These are phyloP conservation scores for Dipteronia dyeriana DNA, from an alignment of 345 rosid genomes.

Conservation along the genomic window DNA sequence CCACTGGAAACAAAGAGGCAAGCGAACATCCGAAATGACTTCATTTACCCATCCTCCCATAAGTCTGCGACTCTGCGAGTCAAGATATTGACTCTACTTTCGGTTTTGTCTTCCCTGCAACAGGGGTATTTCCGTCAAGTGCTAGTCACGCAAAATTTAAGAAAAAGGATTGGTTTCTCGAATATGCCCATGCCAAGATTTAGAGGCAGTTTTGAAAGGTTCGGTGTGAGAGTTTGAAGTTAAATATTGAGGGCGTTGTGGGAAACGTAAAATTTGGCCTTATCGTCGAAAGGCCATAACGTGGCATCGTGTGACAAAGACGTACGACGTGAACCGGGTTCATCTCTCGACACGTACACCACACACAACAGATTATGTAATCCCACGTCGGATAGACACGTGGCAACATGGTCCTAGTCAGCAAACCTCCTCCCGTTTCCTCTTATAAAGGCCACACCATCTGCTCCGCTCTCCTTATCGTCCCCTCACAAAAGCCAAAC, in stretches of 20 bases:
- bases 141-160: background rate
- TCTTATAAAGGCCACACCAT: constrained; percentile 18
- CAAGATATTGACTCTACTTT: background rate
- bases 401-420: constrained; percentile 16
- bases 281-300: constrained; percentile 9
- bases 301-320: constrained; percentile 21
- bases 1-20: background rate
- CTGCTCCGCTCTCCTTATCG: background rate
- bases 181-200: constrained; percentile 20
- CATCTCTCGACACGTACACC: constrained; percentile 24
- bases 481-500: constrained; percentile 5
- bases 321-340: background rate
- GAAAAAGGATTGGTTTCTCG: background rate
- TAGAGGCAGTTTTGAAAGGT: background rate
- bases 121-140: background rate
- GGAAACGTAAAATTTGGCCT: background rate
- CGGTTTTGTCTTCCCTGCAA: background rate
- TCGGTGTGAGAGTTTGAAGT: background rate
- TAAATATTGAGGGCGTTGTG: background rate
- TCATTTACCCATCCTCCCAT: background rate
- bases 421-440: background rate
- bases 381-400: constrained; percentile 24
- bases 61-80: background rate
- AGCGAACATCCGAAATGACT: background rate
- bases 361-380: background rate